These are phyloP conservation scores for Pyricularia sp. DNA, from an alignment of 2,329 filamentous ascomycete species.

Conservation along the genomic window DNA sequence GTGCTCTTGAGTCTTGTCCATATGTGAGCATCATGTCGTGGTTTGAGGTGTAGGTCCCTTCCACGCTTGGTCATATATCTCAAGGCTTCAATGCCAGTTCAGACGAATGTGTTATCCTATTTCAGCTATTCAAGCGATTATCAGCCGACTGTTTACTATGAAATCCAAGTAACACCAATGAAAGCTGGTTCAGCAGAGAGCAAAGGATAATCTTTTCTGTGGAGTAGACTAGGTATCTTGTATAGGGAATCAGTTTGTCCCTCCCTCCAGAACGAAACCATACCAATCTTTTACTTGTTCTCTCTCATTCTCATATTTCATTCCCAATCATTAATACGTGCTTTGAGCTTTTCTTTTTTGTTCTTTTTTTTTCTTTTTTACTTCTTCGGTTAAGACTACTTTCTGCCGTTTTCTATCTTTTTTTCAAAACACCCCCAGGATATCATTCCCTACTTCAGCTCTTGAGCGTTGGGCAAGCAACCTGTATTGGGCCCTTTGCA, in stretches of 20 bases:
- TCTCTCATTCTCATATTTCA: background rate
- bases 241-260: background rate
- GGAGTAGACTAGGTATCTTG: background rate
- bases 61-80: no score
- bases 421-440: background rate
- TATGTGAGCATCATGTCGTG: no score
- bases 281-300: background rate
- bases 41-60: no score
- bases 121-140: background rate
- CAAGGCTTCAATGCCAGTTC: no score
- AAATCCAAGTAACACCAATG: background rate
- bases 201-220: background rate
- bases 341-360: background rate
- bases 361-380: background rate
- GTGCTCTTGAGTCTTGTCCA: background rate
- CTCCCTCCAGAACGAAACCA: background rate
- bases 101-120: background rate
- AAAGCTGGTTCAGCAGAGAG: background rate
- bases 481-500: background rate
- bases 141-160: background rate
- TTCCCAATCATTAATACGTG: background rate
- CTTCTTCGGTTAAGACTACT: background rate
- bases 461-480: slow-evolving; percentile 1
- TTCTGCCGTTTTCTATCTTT: background rate
- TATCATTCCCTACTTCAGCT: background rate